Evolutionary conservation across 805 yeast genomes (phyloP).

Genomic region (Cyberlindnera galapagoensis): DNA sequence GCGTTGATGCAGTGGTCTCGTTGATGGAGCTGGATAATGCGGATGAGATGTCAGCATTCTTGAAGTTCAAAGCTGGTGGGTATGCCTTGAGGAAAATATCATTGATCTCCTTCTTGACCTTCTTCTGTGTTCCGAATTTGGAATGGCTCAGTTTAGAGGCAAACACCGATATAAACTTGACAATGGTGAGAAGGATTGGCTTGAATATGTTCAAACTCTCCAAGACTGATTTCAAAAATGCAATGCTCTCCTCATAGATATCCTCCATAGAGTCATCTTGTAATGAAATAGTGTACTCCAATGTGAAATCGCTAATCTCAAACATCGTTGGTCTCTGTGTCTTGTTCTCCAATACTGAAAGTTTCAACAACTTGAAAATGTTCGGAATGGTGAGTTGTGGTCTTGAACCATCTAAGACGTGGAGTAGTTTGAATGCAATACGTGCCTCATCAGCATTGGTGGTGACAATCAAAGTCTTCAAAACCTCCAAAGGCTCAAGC

Average conservation of each 20-base stretch:
- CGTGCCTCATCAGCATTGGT: slow-evolving; percentile 13
- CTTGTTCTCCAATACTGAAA: slow-evolving; percentile 17
- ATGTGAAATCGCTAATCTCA: slow-evolving; percentile 28
- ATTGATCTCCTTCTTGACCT: slow-evolving; percentile 47
- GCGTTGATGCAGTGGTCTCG: slow-evolving; percentile 5
- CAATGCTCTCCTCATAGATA: slow-evolving; percentile 53
- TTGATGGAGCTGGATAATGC: slow-evolving; percentile 9
- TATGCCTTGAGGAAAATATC: slow-evolving; percentile 38
- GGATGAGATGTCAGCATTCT: slow-evolving; percentile 12
- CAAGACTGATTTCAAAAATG: slow-evolving; percentile 54
- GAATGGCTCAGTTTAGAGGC: slow-evolving; percentile 51
- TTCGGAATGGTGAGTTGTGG: slow-evolving; percentile 69
- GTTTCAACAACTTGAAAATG: slow-evolving; percentile 47
- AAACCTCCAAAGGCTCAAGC: slow-evolving; percentile 65
- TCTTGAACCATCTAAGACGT: slow-evolving; percentile 78
- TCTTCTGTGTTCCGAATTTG: slow-evolving; percentile 56
- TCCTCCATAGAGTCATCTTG: slow-evolving; percentile 79
- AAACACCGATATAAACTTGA: slow-evolving; percentile 46
- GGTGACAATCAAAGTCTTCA: slow-evolving; percentile 52
- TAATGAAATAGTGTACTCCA: slow-evolving; percentile 54
- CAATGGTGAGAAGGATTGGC: slow-evolving; percentile 42
- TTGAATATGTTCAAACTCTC: slow-evolving; percentile 42
- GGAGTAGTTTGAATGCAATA: slow-evolving; percentile 54
- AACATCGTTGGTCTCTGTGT: slow-evolving; percentile 10
- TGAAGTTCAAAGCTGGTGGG: slow-evolving; percentile 25